These are phyloP conservation scores for Globisporangium megalacanthum DNA, from an alignment of 352 stramenopile species.

Conservation along the genomic window DNA sequence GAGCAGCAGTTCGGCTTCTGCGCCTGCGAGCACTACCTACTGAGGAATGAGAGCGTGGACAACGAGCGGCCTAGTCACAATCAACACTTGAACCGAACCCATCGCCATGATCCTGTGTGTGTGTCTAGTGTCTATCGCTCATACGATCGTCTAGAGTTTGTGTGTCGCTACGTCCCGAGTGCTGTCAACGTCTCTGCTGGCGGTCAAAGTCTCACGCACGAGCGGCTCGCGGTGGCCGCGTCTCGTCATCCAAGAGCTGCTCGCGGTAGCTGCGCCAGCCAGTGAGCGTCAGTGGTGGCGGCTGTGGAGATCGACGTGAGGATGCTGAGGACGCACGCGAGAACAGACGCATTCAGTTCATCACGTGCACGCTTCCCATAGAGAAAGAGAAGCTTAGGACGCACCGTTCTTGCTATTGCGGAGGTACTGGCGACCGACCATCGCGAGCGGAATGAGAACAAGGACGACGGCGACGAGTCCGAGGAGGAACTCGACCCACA, in stretches of 20 bases:
- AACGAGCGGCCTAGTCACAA: too few species aligned
- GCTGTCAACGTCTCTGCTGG: not conserved
- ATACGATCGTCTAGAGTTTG: too few species aligned
- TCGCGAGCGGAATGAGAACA: not conserved
- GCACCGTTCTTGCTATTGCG: not conserved
- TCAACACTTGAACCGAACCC: too few species aligned
- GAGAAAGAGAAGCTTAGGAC: not conserved
- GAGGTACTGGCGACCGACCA: not conserved
- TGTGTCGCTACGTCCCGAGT: not conserved
- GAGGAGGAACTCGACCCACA: conserved; percentile 1
- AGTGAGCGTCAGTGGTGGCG: not conserved
- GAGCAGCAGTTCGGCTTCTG: not conserved
- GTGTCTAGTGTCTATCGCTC: too few species aligned
- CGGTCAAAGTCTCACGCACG: not conserved
- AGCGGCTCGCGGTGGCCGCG: too few species aligned
- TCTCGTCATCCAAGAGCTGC: not conserved
- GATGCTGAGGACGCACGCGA: not conserved
- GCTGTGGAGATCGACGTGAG: not conserved
- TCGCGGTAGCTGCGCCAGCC: not conserved
- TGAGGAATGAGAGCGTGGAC: not conserved
- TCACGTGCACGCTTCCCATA: not conserved
- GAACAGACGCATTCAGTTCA: not conserved
- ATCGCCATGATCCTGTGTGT: too few species aligned
- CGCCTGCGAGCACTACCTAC: not conserved
- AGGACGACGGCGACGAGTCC: not conserved